Percentiles rank a stretch among this genome's conserved stretches.
phyloP scores from a whole-genome alignment of 495 filamentous ascomycete genomes.

The Neurospora pannonica region DNA sequence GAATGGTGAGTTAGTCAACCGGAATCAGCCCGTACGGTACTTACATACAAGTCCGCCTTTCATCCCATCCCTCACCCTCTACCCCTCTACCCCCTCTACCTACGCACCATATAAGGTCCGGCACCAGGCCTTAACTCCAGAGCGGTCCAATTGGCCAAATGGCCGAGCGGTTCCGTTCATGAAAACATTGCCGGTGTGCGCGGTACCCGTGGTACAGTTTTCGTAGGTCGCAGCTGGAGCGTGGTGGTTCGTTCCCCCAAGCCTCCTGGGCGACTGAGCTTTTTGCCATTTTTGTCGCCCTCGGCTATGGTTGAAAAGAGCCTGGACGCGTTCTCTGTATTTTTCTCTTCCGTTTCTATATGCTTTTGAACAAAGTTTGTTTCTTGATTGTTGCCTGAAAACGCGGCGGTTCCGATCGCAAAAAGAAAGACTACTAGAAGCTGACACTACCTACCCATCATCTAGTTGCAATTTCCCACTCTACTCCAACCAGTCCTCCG shows the following conservation, averaged over 20 bases:
- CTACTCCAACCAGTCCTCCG: conserved; percentile 38
- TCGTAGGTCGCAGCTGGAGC: neutral
- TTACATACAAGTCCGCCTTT: neutral
- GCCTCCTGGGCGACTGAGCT: neutral
- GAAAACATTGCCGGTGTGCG: neutral
- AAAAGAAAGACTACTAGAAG: neutral
- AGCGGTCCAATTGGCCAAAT: neutral
- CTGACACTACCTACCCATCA: conserved; percentile 5
- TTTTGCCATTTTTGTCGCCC: neutral
- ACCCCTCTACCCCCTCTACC: neutral
- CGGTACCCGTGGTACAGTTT: neutral
- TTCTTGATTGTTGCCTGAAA: neutral
- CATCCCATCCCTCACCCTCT: neutral
- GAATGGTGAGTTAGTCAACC: conserved; percentile 40
- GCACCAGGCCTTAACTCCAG: neutral
- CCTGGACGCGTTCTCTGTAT: neutral
- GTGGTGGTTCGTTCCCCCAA: neutral
- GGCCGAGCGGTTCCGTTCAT: neutral
- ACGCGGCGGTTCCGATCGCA: too few species aligned
- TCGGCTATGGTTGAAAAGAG: neutral
- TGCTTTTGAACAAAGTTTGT: neutral
- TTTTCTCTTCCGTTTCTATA: neutral
- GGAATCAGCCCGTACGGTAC: neutral
- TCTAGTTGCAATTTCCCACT: conserved; percentile 44
- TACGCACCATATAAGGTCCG: neutral